Evolutionary conservation across 495 filamentous ascomycete species (phyloP), one percentile per base, ranked within the genome.

Genomic region (Podospora appendiculata): DNA sequence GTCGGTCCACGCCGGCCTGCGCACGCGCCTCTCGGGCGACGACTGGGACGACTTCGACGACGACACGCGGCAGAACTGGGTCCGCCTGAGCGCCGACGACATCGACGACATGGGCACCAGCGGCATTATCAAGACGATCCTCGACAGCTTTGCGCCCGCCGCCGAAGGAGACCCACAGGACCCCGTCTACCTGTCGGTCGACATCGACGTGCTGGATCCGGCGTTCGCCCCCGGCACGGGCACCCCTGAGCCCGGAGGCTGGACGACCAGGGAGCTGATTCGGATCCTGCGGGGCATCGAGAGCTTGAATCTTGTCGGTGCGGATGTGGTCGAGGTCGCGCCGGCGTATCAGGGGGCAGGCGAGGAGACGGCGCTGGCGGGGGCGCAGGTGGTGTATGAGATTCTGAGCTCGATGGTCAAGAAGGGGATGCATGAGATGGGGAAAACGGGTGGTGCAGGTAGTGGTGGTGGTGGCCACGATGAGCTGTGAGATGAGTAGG

Each of bases 331-430:
- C 18, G 89, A 95, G 77, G 89, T 95, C 12, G 84, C 85, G 43
- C 89, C 89, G 1, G 86, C 87, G 11, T 93, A 95, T 65, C 88
- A 93, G 68, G 88, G 87, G 6, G 80, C 77, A 45, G 88, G 85
- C 0, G 89, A 95, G 76, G 83, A 85, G 61, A 95, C 89, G 39
- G 88, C 88, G 45, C 73, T 93, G 57, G 87, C 86, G n/a, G 89
- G 84, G 0, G 87, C 88, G 9, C 87, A 92, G 73, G 79, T 87
- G 17, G 84, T 83, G 14, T 94, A 84, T 67, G 88, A 94, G 74
- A 81, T 93, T 46, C 72, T 92, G 66, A 91, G 83, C 17, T 82
- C 84, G 46, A 85, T 90, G 78, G 87, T 90, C 1, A 89, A 88
- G 75, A 72, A 55, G 56, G 70, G 64, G 47, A 36, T 67, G 57